These are phyloP conservation scores for Myxozyma melibiosi DNA, from an alignment of 805 yeast species.

Conservation along the genomic window DNA sequence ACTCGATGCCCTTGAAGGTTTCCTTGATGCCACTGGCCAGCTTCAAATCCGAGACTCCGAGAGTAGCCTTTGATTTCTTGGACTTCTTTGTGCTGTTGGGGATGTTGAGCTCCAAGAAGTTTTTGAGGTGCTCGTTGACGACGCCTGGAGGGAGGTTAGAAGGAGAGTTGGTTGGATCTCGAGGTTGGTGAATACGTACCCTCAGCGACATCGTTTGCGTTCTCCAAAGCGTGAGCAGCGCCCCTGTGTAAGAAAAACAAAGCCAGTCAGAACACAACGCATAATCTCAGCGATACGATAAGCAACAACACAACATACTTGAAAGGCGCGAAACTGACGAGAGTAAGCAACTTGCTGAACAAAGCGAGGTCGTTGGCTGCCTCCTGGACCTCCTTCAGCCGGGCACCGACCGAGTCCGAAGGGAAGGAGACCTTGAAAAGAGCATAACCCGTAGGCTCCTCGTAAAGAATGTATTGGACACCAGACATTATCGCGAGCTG, in stretches of 20 bases:
- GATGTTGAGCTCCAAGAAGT: constrained; percentile 84
- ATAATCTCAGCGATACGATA: not conserved
- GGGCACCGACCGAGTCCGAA: constrained; percentile 91
- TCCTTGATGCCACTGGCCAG: constrained; percentile 97
- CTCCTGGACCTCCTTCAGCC: constrained; percentile 90
- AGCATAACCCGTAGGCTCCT: constrained; percentile 98
- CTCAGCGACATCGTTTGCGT: constrained; percentile 96
- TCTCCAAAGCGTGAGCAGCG: constrained; percentile 98
- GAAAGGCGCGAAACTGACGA: constrained; percentile 95
- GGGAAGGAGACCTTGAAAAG: constrained; percentile 90
- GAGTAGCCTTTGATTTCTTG: constrained; percentile 58
- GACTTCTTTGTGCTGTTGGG: constrained; percentile 69
- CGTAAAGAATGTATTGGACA: constrained; percentile 83
- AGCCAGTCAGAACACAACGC: not conserved
- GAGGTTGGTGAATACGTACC: constrained; percentile 47
- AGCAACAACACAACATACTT: constrained; percentile 45
- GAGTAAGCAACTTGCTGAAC: constrained; percentile 89
- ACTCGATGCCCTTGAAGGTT: constrained; percentile 81
- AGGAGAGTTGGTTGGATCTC: not conserved
- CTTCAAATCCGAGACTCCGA: constrained; percentile 93
- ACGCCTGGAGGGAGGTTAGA: constrained; percentile 42
- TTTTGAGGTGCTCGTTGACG: constrained; percentile 87
- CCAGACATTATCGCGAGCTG: constrained; percentile 1
- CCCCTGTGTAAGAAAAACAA: constrained; percentile 51
- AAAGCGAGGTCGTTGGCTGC: constrained; percentile 81